A percentile compares a stretch with the other conserved stretches of the same genome.
Evolutionary conservation across 192 early-diverging fungal species (phyloP).

Genomic region (Pilaira anomala): DNA sequence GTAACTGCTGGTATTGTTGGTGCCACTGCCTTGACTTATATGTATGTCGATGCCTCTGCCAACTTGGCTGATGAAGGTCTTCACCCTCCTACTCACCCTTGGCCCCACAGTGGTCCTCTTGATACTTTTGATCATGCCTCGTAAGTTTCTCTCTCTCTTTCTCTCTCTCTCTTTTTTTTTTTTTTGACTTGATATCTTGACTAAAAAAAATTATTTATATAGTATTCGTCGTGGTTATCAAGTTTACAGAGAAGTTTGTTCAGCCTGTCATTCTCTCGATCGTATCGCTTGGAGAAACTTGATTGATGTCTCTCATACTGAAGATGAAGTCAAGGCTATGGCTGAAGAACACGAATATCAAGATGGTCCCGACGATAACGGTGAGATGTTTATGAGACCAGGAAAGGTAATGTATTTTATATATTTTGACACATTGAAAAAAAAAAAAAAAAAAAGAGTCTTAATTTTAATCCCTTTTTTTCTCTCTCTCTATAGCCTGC

Average conservation of each 20-base stretch:
- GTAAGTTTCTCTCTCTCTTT: conserved; percentile 46
- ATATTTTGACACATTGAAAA: too few species aligned
- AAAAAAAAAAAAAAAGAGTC: background rate
- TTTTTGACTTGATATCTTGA: background rate
- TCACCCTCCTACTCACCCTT: conserved; percentile 86
- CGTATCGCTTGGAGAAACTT: conserved; percentile 93
- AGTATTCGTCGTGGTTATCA: conserved; percentile 98
- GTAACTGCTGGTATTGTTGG: conserved; percentile 59
- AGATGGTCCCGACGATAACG: conserved; percentile 91
- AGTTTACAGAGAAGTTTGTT: conserved; percentile 97
- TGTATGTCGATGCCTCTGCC: conserved; percentile 59
- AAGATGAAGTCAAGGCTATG: conserved; percentile 91
- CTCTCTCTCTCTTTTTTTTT: background rate
- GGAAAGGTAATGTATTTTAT: conserved; percentile 58
- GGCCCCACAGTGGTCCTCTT: conserved; percentile 77
- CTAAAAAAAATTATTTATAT: too few species aligned
- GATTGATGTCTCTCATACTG: conserved; percentile 88
- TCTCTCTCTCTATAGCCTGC: conserved; percentile 59
- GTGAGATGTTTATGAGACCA: conserved; percentile 89
- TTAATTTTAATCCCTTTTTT: too few species aligned
- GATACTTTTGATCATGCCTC: conserved; percentile 91
- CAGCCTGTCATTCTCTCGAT: conserved; percentile 95
- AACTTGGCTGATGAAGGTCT: conserved; percentile 90
- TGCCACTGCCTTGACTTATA: conserved; percentile 47
- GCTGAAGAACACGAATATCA: conserved; percentile 88